Evolutionary conservation across 2,329 filamentous ascomycete genomes (phyloP), one percentile per base, ranked within the genome.

Genomic region (Ustilaginoidea virens): DNA sequence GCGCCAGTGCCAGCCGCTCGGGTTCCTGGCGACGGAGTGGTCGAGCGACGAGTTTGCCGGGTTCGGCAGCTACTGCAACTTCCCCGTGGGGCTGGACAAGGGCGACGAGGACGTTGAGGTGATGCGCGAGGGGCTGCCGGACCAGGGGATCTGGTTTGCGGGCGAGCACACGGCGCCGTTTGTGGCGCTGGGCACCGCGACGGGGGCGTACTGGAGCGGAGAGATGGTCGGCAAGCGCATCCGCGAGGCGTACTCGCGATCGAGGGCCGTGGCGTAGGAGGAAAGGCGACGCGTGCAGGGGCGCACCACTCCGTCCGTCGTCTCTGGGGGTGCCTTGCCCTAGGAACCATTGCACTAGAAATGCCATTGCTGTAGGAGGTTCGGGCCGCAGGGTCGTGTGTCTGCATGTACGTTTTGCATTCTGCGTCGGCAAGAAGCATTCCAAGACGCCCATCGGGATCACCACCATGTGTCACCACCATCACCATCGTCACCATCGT

Each of bases 81-180:
- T 92, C 53, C 83, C 85, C 43, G 62, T 78, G 11, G 83, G 81
- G 0, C 46, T 87, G 26, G 58, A 70, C 39, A 59, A 70, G 5
- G 81, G 75, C 1, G 80, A 86, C 40, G 57, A 62, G 33, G 80
- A 92, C 46, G 71, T 93, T 27, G 66, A 76, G 27, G 52, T 49
- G 3, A 67, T 82, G 53, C 58, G 73, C 3, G 54, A 65, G 23
- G 75, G 76, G 1, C 40, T 79, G 38, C 74, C 74, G 1, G 71
- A 70, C 9, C 58, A 71, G 14, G 74, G 80, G 0, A 46, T 93
- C 7, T 93, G 85, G 85, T 62, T 93, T 39, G 85, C 85, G 0
- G 85, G 85, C 0, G 85, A 93, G 54, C 85, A 93, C 54, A 92
- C 83, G 14, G 77, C 82, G 31, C 85, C 86, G 4, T 92, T 93